Evolutionary conservation across 495 filamentous ascomycete genomes (phyloP).

Genomic region (Neurospora tetraspora): DNA sequence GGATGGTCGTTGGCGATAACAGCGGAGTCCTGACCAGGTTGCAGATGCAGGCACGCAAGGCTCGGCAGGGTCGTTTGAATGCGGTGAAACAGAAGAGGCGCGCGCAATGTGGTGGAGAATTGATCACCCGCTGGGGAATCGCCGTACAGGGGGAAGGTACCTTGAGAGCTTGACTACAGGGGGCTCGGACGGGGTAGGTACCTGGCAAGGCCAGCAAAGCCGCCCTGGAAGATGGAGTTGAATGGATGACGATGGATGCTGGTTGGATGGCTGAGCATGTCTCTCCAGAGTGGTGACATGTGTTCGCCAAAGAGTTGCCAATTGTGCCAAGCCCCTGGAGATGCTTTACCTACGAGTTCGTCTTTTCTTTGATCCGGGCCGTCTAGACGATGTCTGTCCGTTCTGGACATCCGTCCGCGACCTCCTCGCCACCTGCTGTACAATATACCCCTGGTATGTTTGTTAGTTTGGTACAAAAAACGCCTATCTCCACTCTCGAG

Average conservation of each 20-base stretch:
- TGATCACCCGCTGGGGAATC: background rate
- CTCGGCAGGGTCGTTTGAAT: background rate
- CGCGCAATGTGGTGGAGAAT: background rate
- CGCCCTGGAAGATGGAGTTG: background rate
- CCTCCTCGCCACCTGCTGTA: background rate
- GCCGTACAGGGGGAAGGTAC: background rate
- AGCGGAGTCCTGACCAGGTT: background rate
- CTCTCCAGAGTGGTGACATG: background rate
- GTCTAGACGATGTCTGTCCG: background rate
- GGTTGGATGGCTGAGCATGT: background rate
- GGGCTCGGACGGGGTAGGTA: background rate
- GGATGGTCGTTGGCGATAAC: background rate
- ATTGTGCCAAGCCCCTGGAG: background rate
- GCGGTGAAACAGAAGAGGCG: background rate
- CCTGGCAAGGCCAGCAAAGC: background rate
- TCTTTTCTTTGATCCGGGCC: background rate
- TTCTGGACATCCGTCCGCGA: background rate
- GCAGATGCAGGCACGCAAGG: background rate
- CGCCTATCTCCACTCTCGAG: too few species aligned
- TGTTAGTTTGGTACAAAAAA: too few species aligned
- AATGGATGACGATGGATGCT: background rate
- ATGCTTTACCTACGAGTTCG: background rate
- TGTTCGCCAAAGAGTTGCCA: background rate
- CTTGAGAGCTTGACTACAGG: background rate
- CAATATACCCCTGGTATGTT: too few species aligned